Evolutionary conservation across 192 early-diverging fungal genomes (phyloP).

Genomic region (Backusella westeae): DNA sequence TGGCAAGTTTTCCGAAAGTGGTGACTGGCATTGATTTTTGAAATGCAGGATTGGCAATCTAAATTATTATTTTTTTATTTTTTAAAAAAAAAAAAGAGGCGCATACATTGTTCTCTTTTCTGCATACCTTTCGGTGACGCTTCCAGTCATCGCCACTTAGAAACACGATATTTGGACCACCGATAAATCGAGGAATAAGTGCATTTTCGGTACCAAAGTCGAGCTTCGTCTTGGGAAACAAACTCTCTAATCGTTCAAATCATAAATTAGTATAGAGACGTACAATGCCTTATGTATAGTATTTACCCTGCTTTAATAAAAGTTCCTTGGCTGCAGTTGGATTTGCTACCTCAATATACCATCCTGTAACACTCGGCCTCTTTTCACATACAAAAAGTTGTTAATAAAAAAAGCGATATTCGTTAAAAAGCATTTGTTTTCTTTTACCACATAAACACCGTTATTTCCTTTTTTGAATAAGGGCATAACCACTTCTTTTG

Average conservation of each 20-base stretch:
- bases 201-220: not conserved
- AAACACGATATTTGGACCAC: not conserved
- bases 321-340: not conserved
- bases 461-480: not conserved
- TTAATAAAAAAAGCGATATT: not conserved
- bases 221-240: not conserved
- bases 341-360: not conserved
- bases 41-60: slow-evolving; percentile 23
- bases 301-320: not conserved
- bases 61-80: not conserved
- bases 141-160: slow-evolving; percentile 13
- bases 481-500: not conserved
- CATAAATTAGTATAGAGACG: not conserved
- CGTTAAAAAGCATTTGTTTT: not conserved
- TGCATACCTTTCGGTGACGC: slow-evolving; percentile 19
- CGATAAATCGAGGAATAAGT: not conserved
- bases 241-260: not conserved
- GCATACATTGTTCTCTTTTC: not conserved
- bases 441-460: not conserved
- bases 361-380: not conserved
- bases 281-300: not conserved
- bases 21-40: slow-evolving; percentile 8
- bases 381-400: not conserved
- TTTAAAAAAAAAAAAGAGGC: not conserved
- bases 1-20: not conserved